Base-by-base conservation (phyloP, 139 green algal species). In the Chlorella sp. region DNA sequence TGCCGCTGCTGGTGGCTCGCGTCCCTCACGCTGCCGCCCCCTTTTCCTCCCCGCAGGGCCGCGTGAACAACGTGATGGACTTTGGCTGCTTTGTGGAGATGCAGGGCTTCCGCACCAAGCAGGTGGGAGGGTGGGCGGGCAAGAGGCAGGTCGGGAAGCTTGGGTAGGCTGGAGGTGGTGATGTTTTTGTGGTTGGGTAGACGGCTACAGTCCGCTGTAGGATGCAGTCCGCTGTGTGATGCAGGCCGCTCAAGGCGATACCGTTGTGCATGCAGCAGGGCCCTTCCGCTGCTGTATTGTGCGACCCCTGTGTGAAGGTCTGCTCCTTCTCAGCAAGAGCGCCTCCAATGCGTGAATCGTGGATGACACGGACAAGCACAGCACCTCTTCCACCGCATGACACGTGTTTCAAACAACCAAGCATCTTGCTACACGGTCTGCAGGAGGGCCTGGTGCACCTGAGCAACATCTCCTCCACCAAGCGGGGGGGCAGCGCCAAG, bases 71-170 rank as follows among this genome's bases (percentile, higher is more conserved):
- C 77, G 94, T 98, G 53, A 98, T 99, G 96, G 97, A 99, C 89
- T 99, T 99, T 94, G 98, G 98, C 19, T 97, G 94, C 92, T 99
- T 99, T 91, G 97, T 99, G 85, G 96, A 99, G 94, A 93, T 99
- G 79, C 61, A 87, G 30, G 95, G 95, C 71, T 95, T 98, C 79
- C 77, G 88, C 15, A 75, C 85, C 14, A 95, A 93, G 88, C 92
- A 89, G 81, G 81, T 68, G 48, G 28, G 79, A 12, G 28, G 11
- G 16, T 61, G 39, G 0, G 39, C 24, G 64, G 64, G 64, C 11
- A 18, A 14, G 21, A 5, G 64, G 21, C 64, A 71, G 64, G 21
- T 2, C 24, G 5, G 24, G 64, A 28, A 71, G 21, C 16, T 9
- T 36, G 22, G 12, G 0, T 36, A 5, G 32, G n/a, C n/a, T 76